Base-by-base conservation (phyloP, 1,139 yeast genomes). In the Yamadazyma buinensis region DNA sequence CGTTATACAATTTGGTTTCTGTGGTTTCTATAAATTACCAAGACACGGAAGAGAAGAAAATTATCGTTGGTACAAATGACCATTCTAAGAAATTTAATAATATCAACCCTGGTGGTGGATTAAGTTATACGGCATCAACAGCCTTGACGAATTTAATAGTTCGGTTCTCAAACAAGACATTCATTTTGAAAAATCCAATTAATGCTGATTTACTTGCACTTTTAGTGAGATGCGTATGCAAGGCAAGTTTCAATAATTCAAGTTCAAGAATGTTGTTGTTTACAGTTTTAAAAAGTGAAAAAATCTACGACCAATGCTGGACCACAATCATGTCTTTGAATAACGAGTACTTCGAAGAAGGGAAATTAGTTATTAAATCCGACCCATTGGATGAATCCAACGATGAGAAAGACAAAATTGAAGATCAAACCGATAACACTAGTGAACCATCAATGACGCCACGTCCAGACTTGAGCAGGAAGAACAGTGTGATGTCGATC, bases 171-270 rank as follows among this genome's bases (percentile, higher is more conserved):
- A 49, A 65, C 7, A 55, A 63, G 17, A 46, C 55, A 2, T 70
- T 72, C 40, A 49, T 80, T 26, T 48, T 62, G 10, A 74, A 67
- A 9, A 61, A 61, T 30, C 55, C 70, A n/a, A 52, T 61, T 38
- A 75, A 83, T 49, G 57, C 80, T 14, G 84, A 80, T 42, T 52
- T 78, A 25, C 55, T 85, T 25, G 82, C 88, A 0, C 52, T 83
- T 14, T 30, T 83, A 13, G 44, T 82, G 2, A 60, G 84, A 37
- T 63, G 82, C 0, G 53, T 80, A 2, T 66, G 78, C 34, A 72
- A 74, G 18, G 68, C 80, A 2, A 57, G 74, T 6, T 53, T 72
- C 5, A 67, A 77, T 33, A 51, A 64, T 41, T 55, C 55, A 19
- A 73, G 78, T 23, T 72, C 83, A 2, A 54, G 80, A 38, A 72